phyloP scores from a whole-genome alignment of 2,329 filamentous ascomycete genomes.

The Exophiala dermatitidis region DNA sequence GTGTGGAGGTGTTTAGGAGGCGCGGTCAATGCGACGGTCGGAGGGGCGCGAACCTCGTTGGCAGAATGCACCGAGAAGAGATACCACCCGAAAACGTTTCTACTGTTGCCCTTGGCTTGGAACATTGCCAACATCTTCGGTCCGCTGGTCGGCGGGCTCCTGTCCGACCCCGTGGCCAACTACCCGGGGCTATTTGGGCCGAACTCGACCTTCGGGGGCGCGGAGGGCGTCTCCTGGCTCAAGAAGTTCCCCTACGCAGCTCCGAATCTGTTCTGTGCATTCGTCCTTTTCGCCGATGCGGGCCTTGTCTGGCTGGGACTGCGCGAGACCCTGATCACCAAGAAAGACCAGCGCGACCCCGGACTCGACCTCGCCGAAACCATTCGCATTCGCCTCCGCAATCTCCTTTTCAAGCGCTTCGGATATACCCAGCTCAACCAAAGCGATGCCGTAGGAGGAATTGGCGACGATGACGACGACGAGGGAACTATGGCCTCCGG shows the following conservation, averaged over 20 bases:
- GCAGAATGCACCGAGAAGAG: conserved; percentile 66
- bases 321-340: conserved; percentile 45
- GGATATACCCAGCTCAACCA: conserved; percentile 20
- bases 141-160: conserved; percentile 54
- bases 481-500: conserved; percentile 16
- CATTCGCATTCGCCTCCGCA: conserved; percentile 16
- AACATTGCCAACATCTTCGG: conserved; percentile 55
- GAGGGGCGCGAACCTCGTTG: conserved; percentile 66
- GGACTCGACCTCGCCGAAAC: conserved; percentile 20
- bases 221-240: conserved; percentile 55
- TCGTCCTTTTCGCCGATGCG: conserved; percentile 51
- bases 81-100: conserved; percentile 49
- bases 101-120: conserved; percentile 59
- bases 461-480: conserved; percentile 1
- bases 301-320: conserved; percentile 54
- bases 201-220: conserved; percentile 50
- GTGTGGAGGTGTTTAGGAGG: conserved; percentile 60
- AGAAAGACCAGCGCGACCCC: conserved; percentile 28
- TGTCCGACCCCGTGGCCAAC: conserved; percentile 59
- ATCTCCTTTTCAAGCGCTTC: conserved; percentile 17
- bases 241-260: conserved; percentile 59
- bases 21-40: conserved; percentile 63
- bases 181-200: conserved; percentile 58
- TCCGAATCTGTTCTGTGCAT: conserved; percentile 59
- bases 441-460: neutral